Evolutionary conservation across 306 rosid genomes (phyloP).

Genomic region (Medicago arabica): DNA sequence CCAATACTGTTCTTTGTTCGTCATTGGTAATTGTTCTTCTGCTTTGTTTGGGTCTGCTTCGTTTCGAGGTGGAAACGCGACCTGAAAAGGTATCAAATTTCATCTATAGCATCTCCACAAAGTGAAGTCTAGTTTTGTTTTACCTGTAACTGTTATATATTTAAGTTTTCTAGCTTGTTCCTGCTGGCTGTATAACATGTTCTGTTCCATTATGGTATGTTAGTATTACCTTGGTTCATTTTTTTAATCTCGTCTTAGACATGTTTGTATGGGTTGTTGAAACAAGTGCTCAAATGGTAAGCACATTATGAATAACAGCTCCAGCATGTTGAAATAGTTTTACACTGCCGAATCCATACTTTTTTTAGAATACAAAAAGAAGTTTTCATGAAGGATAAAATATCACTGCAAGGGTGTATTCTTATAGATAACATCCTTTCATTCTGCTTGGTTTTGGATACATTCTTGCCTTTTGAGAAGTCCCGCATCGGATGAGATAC

Average conservation of each 20-base stretch:
- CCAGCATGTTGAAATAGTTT: constrained; percentile 27
- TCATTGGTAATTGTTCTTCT: constrained; percentile 79
- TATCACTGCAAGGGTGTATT: constrained; percentile 14
- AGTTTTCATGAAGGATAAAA: constrained; percentile 14
- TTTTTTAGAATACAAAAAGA: constrained; percentile 7
- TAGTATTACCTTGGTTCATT: constrained; percentile 2
- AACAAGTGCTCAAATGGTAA: constrained; percentile 34
- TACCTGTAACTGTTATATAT: neutral
- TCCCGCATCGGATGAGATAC: neutral
- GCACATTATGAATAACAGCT: constrained; percentile 17
- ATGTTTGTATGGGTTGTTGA: constrained; percentile 23
- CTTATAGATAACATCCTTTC: constrained; percentile 23
- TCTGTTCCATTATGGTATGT: constrained; percentile 21
- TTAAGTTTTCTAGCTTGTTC: neutral
- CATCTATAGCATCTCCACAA: constrained; percentile 40
- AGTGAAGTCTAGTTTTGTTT: constrained; percentile 29
- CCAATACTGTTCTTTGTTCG: constrained; percentile 70
- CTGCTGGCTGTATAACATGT: neutral
- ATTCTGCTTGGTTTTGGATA: constrained; percentile 24
- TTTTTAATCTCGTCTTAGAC: constrained; percentile 24
- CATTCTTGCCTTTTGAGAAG: constrained; percentile 14
- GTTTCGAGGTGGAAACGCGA: constrained; percentile 85
- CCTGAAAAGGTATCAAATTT: constrained; percentile 81
- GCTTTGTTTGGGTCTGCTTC: constrained; percentile 77
- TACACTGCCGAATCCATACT: neutral